Evolutionary conservation across 306 rosid genomes (phyloP), one percentile per base, ranked within the genome.

Genomic region (Dalbergia cultrata): DNA sequence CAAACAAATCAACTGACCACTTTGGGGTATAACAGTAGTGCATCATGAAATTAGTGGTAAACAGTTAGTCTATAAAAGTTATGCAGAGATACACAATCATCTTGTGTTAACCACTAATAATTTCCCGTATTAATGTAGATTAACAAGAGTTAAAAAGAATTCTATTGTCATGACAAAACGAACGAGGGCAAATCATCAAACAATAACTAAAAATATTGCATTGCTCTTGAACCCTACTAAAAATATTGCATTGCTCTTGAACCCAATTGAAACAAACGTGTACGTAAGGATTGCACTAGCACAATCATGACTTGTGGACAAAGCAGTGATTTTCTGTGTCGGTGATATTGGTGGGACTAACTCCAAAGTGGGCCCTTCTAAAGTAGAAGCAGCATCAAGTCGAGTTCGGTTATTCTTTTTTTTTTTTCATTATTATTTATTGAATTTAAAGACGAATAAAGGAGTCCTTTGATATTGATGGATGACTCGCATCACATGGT

Each of bases 401-500:
- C 12, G 3, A 57, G 76, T 41, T 33, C n/a, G n/a, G n/a, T 47
- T 52, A 0, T 33, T 2, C 44, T 31, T 19, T 3, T 54, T 4
- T 26, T 26, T n/a, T 2, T 39, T 31, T 14, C 21, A 11, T 62
- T 13, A 14, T 22, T 26, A 41, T n/a, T 63, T 65, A 5, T 63
- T 61, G 11, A 33, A 13, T 35, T 12, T 41, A 59, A 18, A 37
- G 8, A 45, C 12, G 17, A 14, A 18, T 70, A 14, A 61, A 70
- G 53, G 22, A 19, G 13, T 31, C 12, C 13, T 34, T 37, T 35
- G 50, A 43, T 74, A 22, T 43, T 33, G 73, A 50, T 35, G 22
- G 22, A 63, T 22, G 26, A 22, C 26, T 62, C 72, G 63, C 73
- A 22, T 39, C 73, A 52, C 67, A 18, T 63, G 72, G 21, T n/a